phyloP scores from a whole-genome alignment of 345 rosid species.

The Streptanthus diversifolius region DNA sequence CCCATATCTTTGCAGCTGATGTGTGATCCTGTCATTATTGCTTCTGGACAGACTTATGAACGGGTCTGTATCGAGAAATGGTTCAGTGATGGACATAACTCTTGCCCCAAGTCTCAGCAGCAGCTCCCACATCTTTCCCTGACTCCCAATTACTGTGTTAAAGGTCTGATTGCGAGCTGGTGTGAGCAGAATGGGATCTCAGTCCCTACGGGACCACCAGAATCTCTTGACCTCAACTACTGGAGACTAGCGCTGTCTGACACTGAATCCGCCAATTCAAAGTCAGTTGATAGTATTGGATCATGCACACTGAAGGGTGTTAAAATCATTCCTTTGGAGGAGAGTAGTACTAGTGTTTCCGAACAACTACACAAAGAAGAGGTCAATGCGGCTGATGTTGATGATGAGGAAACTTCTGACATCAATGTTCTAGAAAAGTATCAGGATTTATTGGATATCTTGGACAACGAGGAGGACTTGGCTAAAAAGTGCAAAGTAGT shows the following conservation, averaged over 20 bases:
- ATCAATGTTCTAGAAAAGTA: conserved; percentile 44
- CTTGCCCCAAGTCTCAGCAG: conserved; percentile 96
- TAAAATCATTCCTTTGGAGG: conserved; percentile 73
- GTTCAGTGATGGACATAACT: conserved; percentile 85
- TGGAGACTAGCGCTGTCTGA: conserved; percentile 83
- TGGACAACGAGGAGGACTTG: conserved; percentile 53
- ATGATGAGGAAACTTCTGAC: conserved; percentile 43
- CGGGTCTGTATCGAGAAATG: conserved; percentile 95
- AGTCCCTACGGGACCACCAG: conserved; percentile 71
- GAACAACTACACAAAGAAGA: conserved; percentile 42
- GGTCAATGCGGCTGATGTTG: conserved; percentile 17
- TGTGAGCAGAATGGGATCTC: conserved; percentile 82
- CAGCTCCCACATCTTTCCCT: conserved; percentile 71
- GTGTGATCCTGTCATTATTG: conserved; percentile 94
- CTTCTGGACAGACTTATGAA: conserved; percentile 98
- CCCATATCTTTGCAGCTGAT: conserved; percentile 96
- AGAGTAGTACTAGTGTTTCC: conserved; percentile 48
- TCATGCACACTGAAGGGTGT: conserved; percentile 50
- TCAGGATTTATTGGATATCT: conserved; percentile 45
- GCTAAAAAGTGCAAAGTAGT: conserved; percentile 52
- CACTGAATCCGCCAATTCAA: conserved; percentile 58
- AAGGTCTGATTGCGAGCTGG: conserved; percentile 93
- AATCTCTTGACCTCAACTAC: conserved; percentile 79
- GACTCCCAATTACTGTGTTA: conserved; percentile 97
- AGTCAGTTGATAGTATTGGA: conserved; percentile 47